A percentile compares a stretch with the other conserved stretches of the same genome.
Conservation (phyloP, 306 rosid species). For the Hippophae tibetana region DNA sequence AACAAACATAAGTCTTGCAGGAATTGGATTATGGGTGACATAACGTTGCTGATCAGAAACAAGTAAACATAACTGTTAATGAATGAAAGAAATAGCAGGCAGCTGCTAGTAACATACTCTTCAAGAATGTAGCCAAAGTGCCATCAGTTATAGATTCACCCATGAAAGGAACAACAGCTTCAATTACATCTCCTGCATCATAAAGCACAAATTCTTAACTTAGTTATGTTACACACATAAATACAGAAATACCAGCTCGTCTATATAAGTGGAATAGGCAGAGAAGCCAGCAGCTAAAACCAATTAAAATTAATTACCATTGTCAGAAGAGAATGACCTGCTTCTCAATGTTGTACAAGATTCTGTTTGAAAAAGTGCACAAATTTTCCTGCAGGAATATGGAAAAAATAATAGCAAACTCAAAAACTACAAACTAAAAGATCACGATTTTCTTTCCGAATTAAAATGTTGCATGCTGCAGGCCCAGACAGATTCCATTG, state of each 20-base stretch:
- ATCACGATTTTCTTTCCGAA: not conserved
- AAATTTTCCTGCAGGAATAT: conserved; percentile 20
- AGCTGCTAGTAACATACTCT: conserved; percentile 32
- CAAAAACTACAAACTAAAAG: not conserved
- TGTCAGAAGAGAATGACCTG: conserved; percentile 43
- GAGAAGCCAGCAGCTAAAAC: not conserved
- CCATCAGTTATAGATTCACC: conserved; percentile 62
- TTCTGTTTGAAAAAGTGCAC: conserved; percentile 17
- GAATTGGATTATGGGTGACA: conserved; percentile 8
- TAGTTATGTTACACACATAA: not conserved
- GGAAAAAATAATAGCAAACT: not conserved
- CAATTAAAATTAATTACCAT: conserved; percentile 25
- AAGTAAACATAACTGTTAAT: conserved; percentile 1
- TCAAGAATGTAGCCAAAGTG: conserved; percentile 45
- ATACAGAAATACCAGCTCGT: not conserved
- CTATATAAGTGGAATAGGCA: not conserved
- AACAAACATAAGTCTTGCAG: conserved; percentile 15
- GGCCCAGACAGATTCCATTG: not conserved
- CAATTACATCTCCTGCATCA: conserved; percentile 40
- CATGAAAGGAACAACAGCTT: conserved; percentile 60
- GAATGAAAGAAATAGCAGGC: not conserved
- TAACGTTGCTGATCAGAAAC: conserved; percentile 3
- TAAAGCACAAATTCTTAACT: not conserved
- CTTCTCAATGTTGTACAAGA: conserved; percentile 14
- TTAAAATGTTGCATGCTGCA: conserved; percentile 1